phyloP scores from a whole-genome alignment of 257 asterid species.

The Coffea canephora region DNA sequence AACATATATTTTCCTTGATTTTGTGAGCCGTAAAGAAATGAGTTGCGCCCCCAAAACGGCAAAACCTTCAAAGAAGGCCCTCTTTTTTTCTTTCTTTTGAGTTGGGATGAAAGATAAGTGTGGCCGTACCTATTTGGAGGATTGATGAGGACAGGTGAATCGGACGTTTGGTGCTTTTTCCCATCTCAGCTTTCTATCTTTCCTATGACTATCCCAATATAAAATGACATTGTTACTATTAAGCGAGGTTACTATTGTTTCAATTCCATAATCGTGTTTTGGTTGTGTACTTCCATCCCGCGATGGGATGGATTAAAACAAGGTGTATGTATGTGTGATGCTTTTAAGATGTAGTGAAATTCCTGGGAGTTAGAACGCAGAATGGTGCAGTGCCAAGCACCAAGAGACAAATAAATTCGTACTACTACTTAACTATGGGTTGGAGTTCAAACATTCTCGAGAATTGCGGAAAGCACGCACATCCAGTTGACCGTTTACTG shows the following conservation, averaged over 20 bases:
- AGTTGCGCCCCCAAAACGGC: not conserved
- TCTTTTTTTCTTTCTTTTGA: not conserved
- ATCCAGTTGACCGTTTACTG: slow-evolving; percentile 30
- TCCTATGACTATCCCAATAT: slow-evolving; percentile 25
- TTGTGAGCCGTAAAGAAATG: not conserved
- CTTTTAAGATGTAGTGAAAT: not conserved
- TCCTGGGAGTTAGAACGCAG: slow-evolving; percentile 32
- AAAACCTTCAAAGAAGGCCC: not conserved
- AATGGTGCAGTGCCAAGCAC: slow-evolving; percentile 37
- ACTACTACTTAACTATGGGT: slow-evolving; percentile 18
- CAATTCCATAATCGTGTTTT: not conserved
- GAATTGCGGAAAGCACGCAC: slow-evolving; percentile 55
- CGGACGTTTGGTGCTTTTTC: slow-evolving; percentile 61
- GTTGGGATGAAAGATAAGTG: not conserved
- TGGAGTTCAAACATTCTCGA: slow-evolving; percentile 61
- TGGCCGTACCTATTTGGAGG: slow-evolving; percentile 41
- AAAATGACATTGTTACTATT: not conserved
- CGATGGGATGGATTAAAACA: not conserved
- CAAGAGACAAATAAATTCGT: slow-evolving; percentile 38
- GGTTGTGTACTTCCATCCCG: not conserved
- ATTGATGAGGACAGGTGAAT: slow-evolving; percentile 49
- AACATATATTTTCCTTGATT: slow-evolving; percentile 38
- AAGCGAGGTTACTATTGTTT: not conserved
- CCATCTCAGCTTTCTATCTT: slow-evolving; percentile 45
- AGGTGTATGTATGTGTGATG: not conserved